Evolutionary conservation across 1,284 basidiomycete species (phyloP).

Genomic region (Ganoderma sinense): DNA sequence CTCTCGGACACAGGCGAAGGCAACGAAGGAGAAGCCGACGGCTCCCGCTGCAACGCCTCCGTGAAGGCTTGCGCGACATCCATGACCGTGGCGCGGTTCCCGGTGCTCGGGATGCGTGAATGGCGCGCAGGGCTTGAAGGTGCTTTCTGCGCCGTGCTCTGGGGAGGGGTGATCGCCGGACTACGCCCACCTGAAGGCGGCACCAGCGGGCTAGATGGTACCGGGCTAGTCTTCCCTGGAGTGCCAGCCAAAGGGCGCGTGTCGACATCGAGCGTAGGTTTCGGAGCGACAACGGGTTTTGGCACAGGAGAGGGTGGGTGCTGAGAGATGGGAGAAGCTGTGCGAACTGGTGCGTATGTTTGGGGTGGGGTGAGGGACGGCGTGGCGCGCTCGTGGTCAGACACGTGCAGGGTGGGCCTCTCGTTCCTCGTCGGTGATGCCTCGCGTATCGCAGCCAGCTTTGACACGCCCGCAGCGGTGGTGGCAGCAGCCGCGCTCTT

Average conservation of each 20-base stretch:
- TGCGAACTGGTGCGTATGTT: slow-evolving; percentile 7
- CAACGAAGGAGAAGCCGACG: slow-evolving; percentile 7
- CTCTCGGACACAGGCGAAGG: slow-evolving; percentile 13
- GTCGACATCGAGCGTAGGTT: slow-evolving; percentile 23
- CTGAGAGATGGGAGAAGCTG: slow-evolving; percentile 18
- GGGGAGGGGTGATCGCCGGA: slow-evolving; percentile 24
- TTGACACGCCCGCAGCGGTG: slow-evolving; percentile 10
- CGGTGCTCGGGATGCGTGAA: slow-evolving; percentile 69
- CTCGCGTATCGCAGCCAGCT: slow-evolving; percentile 23
- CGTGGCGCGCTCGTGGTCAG: neutral
- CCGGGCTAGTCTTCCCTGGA: slow-evolving; percentile 19
- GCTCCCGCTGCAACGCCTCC: slow-evolving; percentile 37
- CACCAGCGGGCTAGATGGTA: slow-evolving; percentile 18
- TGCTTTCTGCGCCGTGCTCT: slow-evolving; percentile 26
- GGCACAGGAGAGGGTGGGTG: slow-evolving; percentile 13
- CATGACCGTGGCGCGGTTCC: slow-evolving; percentile 76
- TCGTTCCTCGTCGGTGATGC: slow-evolving; percentile 20
- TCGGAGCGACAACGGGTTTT: slow-evolving; percentile 17
- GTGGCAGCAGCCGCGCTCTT: slow-evolving; percentile 35
- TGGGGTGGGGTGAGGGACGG: slow-evolving; percentile 12
- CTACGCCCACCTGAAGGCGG: slow-evolving; percentile 15
- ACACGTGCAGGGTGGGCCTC: neutral
- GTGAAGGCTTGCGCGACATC: slow-evolving; percentile 73
- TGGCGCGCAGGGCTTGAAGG: slow-evolving; percentile 45
- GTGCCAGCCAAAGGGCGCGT: neutral